Conservation (phyloP, 768 basidiomycete species). For the Trametes punicea region DNA sequence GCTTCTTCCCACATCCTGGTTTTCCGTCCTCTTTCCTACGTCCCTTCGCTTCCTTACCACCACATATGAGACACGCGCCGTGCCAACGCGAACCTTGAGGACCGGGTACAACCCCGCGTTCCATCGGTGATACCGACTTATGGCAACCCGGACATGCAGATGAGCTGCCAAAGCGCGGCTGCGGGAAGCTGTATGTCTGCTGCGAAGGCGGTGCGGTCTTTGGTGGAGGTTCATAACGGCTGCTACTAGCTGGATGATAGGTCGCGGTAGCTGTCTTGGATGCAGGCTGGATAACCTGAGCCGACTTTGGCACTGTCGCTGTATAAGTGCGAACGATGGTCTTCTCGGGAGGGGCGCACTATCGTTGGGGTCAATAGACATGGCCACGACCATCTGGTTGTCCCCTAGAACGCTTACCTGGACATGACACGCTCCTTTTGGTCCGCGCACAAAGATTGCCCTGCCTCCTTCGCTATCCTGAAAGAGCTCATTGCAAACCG, state of each 20-base stretch:
- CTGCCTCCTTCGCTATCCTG: conserved; percentile 58
- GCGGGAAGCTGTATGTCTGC: conserved; percentile 33
- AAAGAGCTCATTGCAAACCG: conserved; percentile 60
- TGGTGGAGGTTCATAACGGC: conserved; percentile 40
- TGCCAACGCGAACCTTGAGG: conserved; percentile 85
- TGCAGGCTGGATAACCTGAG: conserved; percentile 14
- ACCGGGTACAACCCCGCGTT: conserved; percentile 80
- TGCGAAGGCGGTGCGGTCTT: conserved; percentile 36
- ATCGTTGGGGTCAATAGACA: conserved; percentile 1
- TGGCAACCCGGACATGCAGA: conserved; percentile 73
- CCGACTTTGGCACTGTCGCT: conserved; percentile 12
- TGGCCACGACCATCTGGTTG: neutral
- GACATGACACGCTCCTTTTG: conserved; percentile 65
- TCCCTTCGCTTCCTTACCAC: conserved; percentile 55
- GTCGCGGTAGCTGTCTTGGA: conserved; percentile 24
- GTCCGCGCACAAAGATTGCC: conserved; percentile 66
- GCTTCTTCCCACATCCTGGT: conserved; percentile 78
- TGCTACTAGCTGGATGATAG: conserved; percentile 31
- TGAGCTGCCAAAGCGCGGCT: conserved; percentile 52
- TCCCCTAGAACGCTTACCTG: conserved; percentile 39
- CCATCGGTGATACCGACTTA: conserved; percentile 76
- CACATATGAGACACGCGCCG: conserved; percentile 71
- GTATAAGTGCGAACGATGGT: conserved; percentile 34
- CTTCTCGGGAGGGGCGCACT: conserved; percentile 48
- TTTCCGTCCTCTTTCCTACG: conserved; percentile 51